These are phyloP conservation scores for Neocatenulostroma microsporum DNA, from an alignment of 2,329 filamentous ascomycete species.

Conservation along the genomic window DNA sequence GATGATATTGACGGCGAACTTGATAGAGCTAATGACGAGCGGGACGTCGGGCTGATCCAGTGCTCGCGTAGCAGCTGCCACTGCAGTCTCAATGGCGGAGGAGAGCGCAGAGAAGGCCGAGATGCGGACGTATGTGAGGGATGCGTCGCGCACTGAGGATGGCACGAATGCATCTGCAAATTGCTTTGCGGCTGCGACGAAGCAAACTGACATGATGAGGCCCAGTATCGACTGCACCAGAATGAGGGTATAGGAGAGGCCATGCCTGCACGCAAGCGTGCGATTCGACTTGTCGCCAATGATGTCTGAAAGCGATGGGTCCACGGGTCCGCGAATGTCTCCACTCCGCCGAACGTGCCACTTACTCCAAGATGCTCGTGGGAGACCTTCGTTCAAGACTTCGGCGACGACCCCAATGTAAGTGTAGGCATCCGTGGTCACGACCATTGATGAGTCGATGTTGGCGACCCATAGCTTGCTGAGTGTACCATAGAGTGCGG, in stretches of 20 bases:
- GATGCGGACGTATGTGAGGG: slow-evolving; percentile 58
- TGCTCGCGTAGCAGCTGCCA: slow-evolving; percentile 54
- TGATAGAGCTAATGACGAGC: slow-evolving; percentile 55
- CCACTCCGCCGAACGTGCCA: no score
- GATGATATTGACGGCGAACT: slow-evolving; percentile 59
- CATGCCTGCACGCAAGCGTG: slow-evolving; percentile 44
- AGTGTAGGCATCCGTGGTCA: slow-evolving; percentile 59
- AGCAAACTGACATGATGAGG: slow-evolving; percentile 51
- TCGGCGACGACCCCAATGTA: slow-evolving; percentile 62
- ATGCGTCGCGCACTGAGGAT: slow-evolving; percentile 46
- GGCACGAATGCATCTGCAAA: slow-evolving; percentile 60
- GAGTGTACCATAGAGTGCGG: slow-evolving; percentile 59
- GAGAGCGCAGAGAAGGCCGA: slow-evolving; percentile 55
- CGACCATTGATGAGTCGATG: slow-evolving; percentile 56
- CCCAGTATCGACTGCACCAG: slow-evolving; percentile 50
- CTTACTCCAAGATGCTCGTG: slow-evolving; percentile 60
- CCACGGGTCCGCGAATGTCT: no score
- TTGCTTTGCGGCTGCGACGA: slow-evolving; percentile 46
- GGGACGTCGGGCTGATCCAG: slow-evolving; percentile 64
- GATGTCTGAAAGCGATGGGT: no score
- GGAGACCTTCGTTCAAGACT: slow-evolving; percentile 65
- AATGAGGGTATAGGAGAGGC: slow-evolving; percentile 54
- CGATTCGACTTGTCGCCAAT: slow-evolving; percentile 58
- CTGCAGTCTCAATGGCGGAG: slow-evolving; percentile 55
- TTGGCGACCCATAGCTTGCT: slow-evolving; percentile 64